Evolutionary conservation across 2,329 filamentous ascomycete genomes (phyloP), one percentile per base, ranked within the genome.

Genomic region (Huntiella abstrusa): DNA sequence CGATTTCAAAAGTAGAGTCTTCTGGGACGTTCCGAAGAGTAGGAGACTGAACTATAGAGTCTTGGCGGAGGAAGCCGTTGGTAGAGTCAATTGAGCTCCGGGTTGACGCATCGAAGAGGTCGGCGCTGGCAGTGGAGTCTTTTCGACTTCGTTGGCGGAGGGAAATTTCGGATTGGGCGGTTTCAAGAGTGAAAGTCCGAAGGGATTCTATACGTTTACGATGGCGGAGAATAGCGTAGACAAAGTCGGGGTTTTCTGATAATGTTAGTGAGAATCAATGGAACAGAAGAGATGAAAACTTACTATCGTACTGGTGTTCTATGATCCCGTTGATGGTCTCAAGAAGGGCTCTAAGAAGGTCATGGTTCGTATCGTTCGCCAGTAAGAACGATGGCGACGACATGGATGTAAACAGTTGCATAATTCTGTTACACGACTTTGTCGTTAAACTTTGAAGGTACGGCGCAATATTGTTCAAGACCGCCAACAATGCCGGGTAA

Each of bases 391-490:
- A 85, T 0, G 91, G 88, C 0, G 86, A 83, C 6, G 88, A 92
- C 83, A 96, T 93, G 33, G 83, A 91, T 4, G 77, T 75, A 58
- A 92, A 93, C 1, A 96, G 67, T 55, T 95, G 86, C 53, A 96
- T 68, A 28, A 96, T 65, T 58, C 86, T 93, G 2, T 80, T 77
- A 57, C 83, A 83, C 12, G 85, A 78, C 3, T 77, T 71, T 3
- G 76, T 67, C 43, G 81, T 84, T 8, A 96, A 65, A 16, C 80
- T 75, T 56, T 91, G 77, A 4, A 91, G 67, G 57, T 93, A 83
- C 12, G 91, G 80, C 8, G 87, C 79, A 52, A 95, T 78, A 56
- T 98, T 98, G 60, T 91, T 91, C 55, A 98, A 81, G 40, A 96
- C 83, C 0, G 88, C 86, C 39, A 98, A 64, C 3, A 98, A 68